Evolutionary conservation across 495 filamentous ascomycete species (phyloP).

Genomic region (Aspergillus steynii): DNA sequence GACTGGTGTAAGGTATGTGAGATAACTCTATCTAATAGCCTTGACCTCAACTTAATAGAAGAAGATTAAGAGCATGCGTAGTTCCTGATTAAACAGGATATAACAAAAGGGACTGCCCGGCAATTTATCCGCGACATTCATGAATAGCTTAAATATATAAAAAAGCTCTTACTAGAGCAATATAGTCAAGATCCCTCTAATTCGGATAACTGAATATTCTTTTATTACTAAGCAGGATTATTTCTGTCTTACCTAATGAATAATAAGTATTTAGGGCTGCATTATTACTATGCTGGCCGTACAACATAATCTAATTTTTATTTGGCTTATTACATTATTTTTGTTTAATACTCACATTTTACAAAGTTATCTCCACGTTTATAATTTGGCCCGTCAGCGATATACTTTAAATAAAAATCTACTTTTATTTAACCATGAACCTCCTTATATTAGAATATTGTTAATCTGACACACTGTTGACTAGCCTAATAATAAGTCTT

Average conservation of each 20-base stretch:
- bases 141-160: constrained; percentile 3
- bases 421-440: too few relatives aligned
- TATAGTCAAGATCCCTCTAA: constrained; percentile 1
- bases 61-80: constrained; percentile 6
- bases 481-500: too few relatives aligned
- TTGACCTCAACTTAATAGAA: constrained; percentile 5
- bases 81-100: constrained; percentile 3
- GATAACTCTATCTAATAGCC: constrained; percentile 10
- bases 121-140: constrained; percentile 1
- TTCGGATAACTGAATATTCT: background rate
- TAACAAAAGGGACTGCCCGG: constrained; percentile 4
- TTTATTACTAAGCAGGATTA: background rate
- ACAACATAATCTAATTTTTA: too few relatives aligned
- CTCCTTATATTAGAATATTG: too few relatives aligned
- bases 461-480: too few relatives aligned
- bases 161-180: background rate
- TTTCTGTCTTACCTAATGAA: constrained; percentile 1
- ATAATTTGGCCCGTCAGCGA: too few relatives aligned
- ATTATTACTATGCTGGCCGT: too few relatives aligned
- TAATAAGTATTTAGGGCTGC: too few relatives aligned
- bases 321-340: too few relatives aligned
- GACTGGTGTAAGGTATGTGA: constrained; percentile 10
- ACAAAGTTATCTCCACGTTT: too few relatives aligned
- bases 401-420: too few relatives aligned
- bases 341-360: too few relatives aligned